Evolutionary conservation across 176 grass and related monocot genomes (phyloP).

Genomic region (Eragrostis nindensis): DNA sequence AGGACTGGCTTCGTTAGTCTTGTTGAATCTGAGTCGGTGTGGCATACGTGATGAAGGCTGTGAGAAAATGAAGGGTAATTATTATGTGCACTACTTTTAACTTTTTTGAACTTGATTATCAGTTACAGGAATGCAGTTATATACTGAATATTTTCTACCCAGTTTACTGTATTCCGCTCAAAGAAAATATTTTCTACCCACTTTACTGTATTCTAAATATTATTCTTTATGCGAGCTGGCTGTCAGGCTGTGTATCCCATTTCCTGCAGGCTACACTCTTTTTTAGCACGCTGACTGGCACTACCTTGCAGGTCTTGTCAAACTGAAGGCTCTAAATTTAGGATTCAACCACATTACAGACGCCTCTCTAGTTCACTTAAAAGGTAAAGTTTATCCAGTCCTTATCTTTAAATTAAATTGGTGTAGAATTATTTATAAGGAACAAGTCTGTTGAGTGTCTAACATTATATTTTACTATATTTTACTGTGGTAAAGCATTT

Average conservation of each 20-base stretch:
- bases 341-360: conserved; percentile 90
- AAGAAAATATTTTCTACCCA: neutral
- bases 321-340: conserved; percentile 78
- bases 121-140: conserved; percentile 15
- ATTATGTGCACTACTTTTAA: conserved; percentile 1
- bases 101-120: neutral
- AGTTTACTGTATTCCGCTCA: neutral
- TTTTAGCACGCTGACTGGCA: conserved; percentile 16
- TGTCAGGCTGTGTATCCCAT: neutral
- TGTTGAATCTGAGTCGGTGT: conserved; percentile 84
- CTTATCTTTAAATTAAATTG: conserved; percentile 22
- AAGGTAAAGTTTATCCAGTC: conserved; percentile 41
- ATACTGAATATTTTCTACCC: neutral
- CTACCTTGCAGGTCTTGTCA: conserved; percentile 55
- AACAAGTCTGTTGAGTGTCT: neutral
- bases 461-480: neutral
- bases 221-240: neutral
- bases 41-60: conserved; percentile 81
- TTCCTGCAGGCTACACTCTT: conserved; percentile 9
- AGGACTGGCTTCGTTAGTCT: conserved; percentile 69
- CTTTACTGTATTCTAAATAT: no score
- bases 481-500: neutral
- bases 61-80: conserved; percentile 78
- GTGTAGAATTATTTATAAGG: neutral
- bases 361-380: conserved; percentile 79